These are phyloP conservation scores for Globisporangium echinulatum DNA, from an alignment of 352 stramenopile species.

Conservation along the genomic window DNA sequence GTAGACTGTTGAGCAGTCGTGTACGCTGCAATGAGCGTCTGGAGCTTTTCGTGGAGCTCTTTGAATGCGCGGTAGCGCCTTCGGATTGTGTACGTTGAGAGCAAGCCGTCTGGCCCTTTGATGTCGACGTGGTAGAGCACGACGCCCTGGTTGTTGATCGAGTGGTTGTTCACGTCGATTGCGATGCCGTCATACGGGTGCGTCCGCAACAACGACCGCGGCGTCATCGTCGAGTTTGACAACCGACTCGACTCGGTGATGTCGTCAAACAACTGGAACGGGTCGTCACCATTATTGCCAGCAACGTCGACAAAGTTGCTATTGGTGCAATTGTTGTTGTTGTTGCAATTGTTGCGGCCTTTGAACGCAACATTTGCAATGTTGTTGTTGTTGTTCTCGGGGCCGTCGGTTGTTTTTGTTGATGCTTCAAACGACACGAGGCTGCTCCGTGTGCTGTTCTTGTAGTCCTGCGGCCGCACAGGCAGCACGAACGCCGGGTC, in stretches of 20 bases:
- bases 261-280: conserved; percentile 47
- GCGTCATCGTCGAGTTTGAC: conserved; percentile 23
- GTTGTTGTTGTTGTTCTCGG: too few relatives aligned
- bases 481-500: conserved; percentile 41
- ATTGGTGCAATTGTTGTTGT: too few relatives aligned
- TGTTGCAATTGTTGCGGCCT: too few relatives aligned
- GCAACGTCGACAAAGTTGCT: conserved; percentile 14
- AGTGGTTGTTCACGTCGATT: conserved; percentile 45
- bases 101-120: conserved; percentile 59
- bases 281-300: conserved; percentile 46
- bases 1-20: neutral
- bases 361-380: too few relatives aligned
- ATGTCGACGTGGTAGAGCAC: conserved; percentile 89
- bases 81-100: conserved; percentile 84
- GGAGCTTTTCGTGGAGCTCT: conserved; percentile 67
- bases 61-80: conserved; percentile 76
- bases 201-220: conserved; percentile 21
- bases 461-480: conserved; percentile 17
- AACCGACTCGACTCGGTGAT: conserved; percentile 16
- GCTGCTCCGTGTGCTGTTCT: conserved; percentile 41
- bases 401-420: conserved; percentile 16
- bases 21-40: conserved; percentile 39
- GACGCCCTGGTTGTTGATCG: conserved; percentile 42
- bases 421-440: conserved; percentile 41
- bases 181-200: conserved; percentile 63